Evolutionary conservation across 2,329 filamentous ascomycete species (phyloP), one percentile per base, ranked within the genome.

Genomic region (Sordariomycetes sp.): DNA sequence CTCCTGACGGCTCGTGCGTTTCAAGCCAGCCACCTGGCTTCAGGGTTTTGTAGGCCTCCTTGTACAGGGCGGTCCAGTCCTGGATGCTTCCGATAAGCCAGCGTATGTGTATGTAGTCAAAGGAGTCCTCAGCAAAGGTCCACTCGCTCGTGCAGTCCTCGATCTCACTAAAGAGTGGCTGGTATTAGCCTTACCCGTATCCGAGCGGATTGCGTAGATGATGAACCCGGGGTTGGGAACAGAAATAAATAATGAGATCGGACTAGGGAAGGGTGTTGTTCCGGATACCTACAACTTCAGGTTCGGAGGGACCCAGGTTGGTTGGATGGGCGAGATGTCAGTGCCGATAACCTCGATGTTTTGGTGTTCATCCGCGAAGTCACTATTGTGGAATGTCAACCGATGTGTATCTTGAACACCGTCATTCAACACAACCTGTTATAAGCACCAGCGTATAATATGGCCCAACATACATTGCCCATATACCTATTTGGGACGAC

Each of bases 31-130:
- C 54, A 4, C 54, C 54, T 12, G 35, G 54, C 24, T 55, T 55
- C 14, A 55, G 25, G 22, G 35, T 22, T 32, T 46, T 48, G 18
- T 40, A 80, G 0, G 76, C 68, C 59, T 81, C 79, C 16, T 68
- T 67, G 60, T 86, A 76, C 7, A 87, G 69, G 12, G 75, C 69
- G 22, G 74, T 72, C 71, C 83, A 87, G 62, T 83, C 77, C 1
- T 72, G 68, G 61, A 86, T 78, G 53, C 77, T 76, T 20, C 83
- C 85, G 2, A 75, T 72, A 69, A 88, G 75, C 63, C 82, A 65
- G 3, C 79, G 76, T 2, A 79, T 76, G 67, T 86, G 83, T 59
- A 87, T 76, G 60, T 79, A 79, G 68, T 86, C 82, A 63, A 85
- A 76, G 61, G 75, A 64, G 37, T 75, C 65, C 3, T 68, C 64